Percentiles rank a stretch among this genome's conserved stretches.
These are phyloP conservation scores for Perkinsus chesapeaki DNA, from an alignment of 169 alveolate species.

Conservation along the genomic window DNA sequence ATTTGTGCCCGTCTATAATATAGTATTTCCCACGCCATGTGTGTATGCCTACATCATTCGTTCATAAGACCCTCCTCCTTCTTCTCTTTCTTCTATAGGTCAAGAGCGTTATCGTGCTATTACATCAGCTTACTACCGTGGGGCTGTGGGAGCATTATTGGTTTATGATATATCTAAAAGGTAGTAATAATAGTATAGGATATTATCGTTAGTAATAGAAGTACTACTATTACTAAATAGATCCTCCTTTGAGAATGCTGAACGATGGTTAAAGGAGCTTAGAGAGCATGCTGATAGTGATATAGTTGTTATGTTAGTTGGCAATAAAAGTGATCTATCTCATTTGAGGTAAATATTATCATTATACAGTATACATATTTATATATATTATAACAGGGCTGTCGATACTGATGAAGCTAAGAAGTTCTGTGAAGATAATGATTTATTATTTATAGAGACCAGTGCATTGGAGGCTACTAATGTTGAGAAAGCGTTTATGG, in stretches of 20 bases:
- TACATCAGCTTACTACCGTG: slow-evolving; percentile 97
- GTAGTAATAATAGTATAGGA: slow-evolving; percentile 23
- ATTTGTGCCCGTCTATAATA: too few relatives aligned
- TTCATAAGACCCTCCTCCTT: too few relatives aligned
- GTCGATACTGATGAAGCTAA: slow-evolving; percentile 85
- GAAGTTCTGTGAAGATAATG: slow-evolving; percentile 76
- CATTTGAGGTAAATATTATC: slow-evolving; percentile 51
- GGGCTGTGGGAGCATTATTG: slow-evolving; percentile 98
- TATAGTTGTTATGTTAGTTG: slow-evolving; percentile 90
- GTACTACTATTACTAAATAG: background rate
- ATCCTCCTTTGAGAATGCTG: slow-evolving; percentile 7
- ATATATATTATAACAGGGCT: slow-evolving; percentile 34
- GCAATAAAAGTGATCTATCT: slow-evolving; percentile 91
- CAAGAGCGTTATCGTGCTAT: slow-evolving; percentile 98
- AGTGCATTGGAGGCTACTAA: slow-evolving; percentile 89
- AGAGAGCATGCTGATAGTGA: slow-evolving; percentile 92
- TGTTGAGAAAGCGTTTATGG: slow-evolving; percentile 85
- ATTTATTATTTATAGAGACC: slow-evolving; percentile 87
- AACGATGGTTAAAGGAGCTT: slow-evolving; percentile 92
- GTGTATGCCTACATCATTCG: too few relatives aligned
- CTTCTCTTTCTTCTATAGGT: slow-evolving; percentile 49
- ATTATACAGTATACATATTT: background rate
- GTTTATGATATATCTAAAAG: slow-evolving; percentile 95
- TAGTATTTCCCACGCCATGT: too few relatives aligned
- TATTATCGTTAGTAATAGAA: background rate